These are phyloP conservation scores for Symbiodinium pilosum DNA, from an alignment of 73 alveolate genomes.

Conservation along the genomic window DNA sequence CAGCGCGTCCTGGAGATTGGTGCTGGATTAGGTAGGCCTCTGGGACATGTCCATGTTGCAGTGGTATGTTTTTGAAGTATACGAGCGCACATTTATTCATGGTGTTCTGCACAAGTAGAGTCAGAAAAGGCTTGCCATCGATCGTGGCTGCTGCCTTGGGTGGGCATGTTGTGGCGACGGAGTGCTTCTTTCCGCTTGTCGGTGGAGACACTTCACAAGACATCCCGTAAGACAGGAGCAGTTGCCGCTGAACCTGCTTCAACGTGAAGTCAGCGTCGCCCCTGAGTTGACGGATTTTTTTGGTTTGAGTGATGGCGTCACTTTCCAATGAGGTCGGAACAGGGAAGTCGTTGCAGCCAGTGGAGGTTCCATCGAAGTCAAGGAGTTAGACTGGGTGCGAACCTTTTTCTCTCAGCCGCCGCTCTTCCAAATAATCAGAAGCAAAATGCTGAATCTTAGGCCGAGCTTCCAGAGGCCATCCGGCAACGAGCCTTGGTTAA, in stretches of 20 bases:
- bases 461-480: neutral
- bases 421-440: neutral
- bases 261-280: neutral
- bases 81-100: neutral
- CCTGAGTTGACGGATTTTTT: neutral
- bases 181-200: neutral
- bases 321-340: neutral
- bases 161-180: neutral
- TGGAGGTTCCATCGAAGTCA: neutral
- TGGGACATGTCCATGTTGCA: too few relatives aligned
- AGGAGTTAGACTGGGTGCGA: neutral
- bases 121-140: neutral
- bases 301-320: too few relatives aligned
- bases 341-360: neutral
- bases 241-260: neutral
- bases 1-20: constrained; percentile 15
- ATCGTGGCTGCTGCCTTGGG: constrained; percentile 1
- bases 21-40: neutral
- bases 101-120: neutral
- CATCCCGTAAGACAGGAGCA: neutral
- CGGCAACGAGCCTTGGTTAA: neutral
- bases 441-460: neutral
- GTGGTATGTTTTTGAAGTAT: too few relatives aligned
- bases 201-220: neutral
- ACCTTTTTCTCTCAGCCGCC: neutral